Base-by-base conservation (phyloP, 495 filamentous ascomycete species). In the Talaromyces borbonicus region DNA sequence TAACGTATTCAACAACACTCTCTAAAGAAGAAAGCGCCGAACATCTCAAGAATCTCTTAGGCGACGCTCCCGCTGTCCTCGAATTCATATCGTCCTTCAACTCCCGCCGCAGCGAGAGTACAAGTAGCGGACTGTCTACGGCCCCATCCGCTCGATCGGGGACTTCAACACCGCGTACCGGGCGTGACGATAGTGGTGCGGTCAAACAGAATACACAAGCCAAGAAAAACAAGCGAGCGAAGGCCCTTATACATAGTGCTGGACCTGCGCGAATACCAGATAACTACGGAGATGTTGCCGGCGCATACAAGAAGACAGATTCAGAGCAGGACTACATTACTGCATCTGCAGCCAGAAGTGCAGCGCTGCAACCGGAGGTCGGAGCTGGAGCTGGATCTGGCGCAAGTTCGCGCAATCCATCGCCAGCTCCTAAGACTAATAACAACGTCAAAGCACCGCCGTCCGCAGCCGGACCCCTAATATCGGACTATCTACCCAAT, bases 81-180 rank as follows among this genome's bases (percentile, higher is more conserved):
- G 88, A 94, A 49, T 98, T 97, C 59, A 95, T 98, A 54, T 79
- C 87, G 18, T 80, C 81, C 32, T 97, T 95, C 72, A 97, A 92
- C 59, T 69, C 80, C 8, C 81, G 78, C 24, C 78, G 85, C 25
- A 62, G 74, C 54, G 65, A 71, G 18, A 65, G 48, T 40, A n/a
- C n/a, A n/a, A n/a, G n/a, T n/a, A n/a, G n/a, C n/a, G 54, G 55
- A 14, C 37, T 33, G 22, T n/a, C n/a, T 25, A 47, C 43, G n/a
- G 48, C 11, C 24, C 47, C 39, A 48, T 58, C 8, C 14, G 48
- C 11, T 26, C 47, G 40, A 48, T 58, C 8, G 50, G 61, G 38
- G 50, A 55, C 44, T 51, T 49, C 44, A 40, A 56, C 47, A 43
- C 52, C 37, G 54, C 59, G 19, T 51, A 63, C 39, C 59, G 56